Percentiles rank a stretch among this genome's conserved stretches.
Evolutionary conservation across 306 rosid species (phyloP).

Genomic region (Herpetospermum pedunculosum): DNA sequence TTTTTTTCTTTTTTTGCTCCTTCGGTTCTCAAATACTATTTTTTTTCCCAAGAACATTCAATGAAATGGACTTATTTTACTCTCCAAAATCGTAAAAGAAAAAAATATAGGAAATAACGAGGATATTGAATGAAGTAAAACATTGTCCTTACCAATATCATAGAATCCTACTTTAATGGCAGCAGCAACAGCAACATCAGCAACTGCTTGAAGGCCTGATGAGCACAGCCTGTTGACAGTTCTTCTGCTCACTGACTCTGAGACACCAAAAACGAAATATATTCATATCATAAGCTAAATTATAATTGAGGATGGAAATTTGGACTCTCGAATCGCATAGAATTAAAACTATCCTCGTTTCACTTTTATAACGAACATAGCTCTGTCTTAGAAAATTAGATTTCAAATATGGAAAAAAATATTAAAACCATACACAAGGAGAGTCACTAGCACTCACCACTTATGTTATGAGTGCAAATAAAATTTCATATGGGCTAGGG

Average conservation of each 20-base stretch:
- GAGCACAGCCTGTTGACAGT: constrained; percentile 89
- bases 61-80: not conserved
- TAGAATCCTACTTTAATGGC: constrained; percentile 68
- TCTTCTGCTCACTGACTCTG: constrained; percentile 69
- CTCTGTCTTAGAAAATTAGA: not conserved
- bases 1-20: no score
- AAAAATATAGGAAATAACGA: not conserved
- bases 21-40: not conserved
- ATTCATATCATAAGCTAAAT: no score
- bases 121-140: not conserved
- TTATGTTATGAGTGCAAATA: no score
- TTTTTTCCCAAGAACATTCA: not conserved
- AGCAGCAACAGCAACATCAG: constrained; percentile 93
- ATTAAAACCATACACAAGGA: no score
- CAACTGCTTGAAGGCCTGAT: constrained; percentile 85
- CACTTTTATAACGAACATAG: not conserved
- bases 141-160: constrained; percentile 50
- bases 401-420: no score
- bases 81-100: not conserved
- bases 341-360: not conserved
- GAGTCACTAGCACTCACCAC: no score
- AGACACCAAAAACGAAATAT: constrained; percentile 4
- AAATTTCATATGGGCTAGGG: no score
- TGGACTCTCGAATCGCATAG: not conserved
- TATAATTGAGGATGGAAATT: not conserved